Evolutionary conservation across 805 yeast genomes (phyloP).

Genomic region (Lachancea kluyveri): DNA sequence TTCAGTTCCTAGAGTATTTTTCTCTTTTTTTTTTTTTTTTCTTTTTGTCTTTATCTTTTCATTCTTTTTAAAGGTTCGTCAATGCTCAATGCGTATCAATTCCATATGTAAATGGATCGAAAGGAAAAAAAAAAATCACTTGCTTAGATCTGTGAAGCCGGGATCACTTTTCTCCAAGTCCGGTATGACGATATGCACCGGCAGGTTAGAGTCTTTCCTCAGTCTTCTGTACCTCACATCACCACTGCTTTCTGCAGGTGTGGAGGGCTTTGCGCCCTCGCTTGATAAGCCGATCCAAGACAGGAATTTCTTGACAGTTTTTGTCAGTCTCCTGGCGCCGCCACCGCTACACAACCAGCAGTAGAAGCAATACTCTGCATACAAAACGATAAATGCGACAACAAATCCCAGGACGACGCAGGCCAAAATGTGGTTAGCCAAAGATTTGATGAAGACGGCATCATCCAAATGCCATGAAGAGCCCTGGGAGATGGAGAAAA

Average conservation of each 20-base stretch:
- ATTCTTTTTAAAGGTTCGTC: too few relatives aligned
- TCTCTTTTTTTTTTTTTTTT: constrained; percentile 1
- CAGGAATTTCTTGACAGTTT: constrained; percentile 3
- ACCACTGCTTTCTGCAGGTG: constrained; percentile 8
- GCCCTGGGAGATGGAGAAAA: constrained; percentile 72
- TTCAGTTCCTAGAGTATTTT: too few relatives aligned
- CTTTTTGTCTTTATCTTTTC: neutral
- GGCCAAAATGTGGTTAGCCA: constrained; percentile 68
- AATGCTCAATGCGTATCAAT: too few relatives aligned
- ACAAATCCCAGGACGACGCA: constrained; percentile 68
- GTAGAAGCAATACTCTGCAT: constrained; percentile 42
- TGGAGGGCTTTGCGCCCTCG: neutral
- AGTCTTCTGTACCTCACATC: constrained; percentile 13
- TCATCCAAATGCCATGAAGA: constrained; percentile 92
- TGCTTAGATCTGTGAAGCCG: constrained; percentile 16
- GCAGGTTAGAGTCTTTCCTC: constrained; percentile 27
- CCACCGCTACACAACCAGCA: constrained; percentile 31
- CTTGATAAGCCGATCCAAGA: constrained; percentile 5
- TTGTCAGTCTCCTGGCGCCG: constrained; percentile 8
- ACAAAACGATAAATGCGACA: constrained; percentile 44
- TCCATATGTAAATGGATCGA: too few relatives aligned
- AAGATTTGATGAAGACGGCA: constrained; percentile 66
- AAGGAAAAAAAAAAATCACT: too few relatives aligned
- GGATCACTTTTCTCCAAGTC: constrained; percentile 21
- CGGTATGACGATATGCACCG: constrained; percentile 15